phyloP scores from a whole-genome alignment of 164 flowering plant species.

The Santalum album region DNA sequence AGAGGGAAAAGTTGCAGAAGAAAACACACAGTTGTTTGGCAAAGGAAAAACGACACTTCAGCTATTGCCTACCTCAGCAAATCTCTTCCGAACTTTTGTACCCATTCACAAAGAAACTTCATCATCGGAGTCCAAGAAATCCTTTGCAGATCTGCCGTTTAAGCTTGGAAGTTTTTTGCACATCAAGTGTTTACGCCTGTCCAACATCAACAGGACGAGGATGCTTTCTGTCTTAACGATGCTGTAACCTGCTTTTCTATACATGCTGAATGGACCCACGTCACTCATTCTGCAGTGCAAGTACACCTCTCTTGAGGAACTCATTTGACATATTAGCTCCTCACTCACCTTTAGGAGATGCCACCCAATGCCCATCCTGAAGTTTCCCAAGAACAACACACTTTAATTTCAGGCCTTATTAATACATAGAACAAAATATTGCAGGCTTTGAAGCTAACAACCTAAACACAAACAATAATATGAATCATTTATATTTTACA shows the following conservation, averaged over 20 bases:
- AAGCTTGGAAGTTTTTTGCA: slow-evolving; percentile 49
- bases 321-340: slow-evolving; percentile 66
- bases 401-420: background rate
- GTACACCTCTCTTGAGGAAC: slow-evolving; percentile 50
- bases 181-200: slow-evolving; percentile 93
- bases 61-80: background rate
- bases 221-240: slow-evolving; percentile 64
- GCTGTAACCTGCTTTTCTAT: slow-evolving; percentile 74
- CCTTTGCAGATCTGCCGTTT: slow-evolving; percentile 17
- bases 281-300: slow-evolving; percentile 92
- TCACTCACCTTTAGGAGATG: slow-evolving; percentile 87
- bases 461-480: no score
- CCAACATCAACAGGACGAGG: slow-evolving; percentile 53
- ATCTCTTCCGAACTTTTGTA: background rate
- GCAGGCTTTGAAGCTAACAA: no score
- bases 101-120: background rate
- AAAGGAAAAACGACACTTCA: background rate
- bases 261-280: slow-evolving; percentile 74
- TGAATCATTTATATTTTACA: no score
- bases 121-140: slow-evolving; percentile 14
- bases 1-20: background rate
- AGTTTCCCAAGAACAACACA: slow-evolving; percentile 6
- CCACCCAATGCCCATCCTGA: slow-evolving; percentile 92
- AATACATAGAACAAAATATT: no score
- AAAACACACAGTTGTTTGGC: background rate